A percentile compares a stretch with the other conserved stretches of the same genome.
These are phyloP conservation scores for Botrytis hyacinthi DNA, from an alignment of 2,329 filamentous ascomycete species.

Conservation along the genomic window DNA sequence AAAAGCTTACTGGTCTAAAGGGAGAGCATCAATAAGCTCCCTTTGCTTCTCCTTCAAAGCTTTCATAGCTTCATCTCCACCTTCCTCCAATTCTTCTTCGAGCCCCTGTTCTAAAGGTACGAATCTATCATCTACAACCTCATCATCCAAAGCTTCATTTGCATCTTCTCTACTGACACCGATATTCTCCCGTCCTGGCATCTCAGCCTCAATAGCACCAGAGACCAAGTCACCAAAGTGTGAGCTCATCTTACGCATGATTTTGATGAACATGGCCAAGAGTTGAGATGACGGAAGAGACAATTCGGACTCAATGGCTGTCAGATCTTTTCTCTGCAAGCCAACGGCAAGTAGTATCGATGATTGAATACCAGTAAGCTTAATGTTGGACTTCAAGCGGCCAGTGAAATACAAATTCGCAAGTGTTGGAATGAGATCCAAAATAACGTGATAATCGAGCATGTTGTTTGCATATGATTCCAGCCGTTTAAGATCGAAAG, in stretches of 20 bases:
- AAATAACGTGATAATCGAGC: constrained; percentile 95
- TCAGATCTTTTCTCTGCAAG: constrained; percentile 84
- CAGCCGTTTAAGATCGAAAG: constrained; percentile 91
- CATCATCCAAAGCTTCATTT: constrained; percentile 66
- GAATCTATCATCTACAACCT: constrained; percentile 63
- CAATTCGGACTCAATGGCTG: constrained; percentile 76
- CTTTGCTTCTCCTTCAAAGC: constrained; percentile 76
- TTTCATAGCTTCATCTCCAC: constrained; percentile 70
- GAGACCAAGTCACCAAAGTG: constrained; percentile 76
- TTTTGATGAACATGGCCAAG: constrained; percentile 96
- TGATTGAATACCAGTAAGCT: constrained; percentile 78
- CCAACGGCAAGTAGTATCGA: constrained; percentile 87
- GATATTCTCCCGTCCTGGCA: constrained; percentile 57
- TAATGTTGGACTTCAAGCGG: constrained; percentile 64
- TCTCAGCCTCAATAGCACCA: constrained; percentile 65
- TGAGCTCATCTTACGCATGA: constrained; percentile 79
- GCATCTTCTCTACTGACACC: constrained; percentile 60
- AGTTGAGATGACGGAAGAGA: constrained; percentile 73
- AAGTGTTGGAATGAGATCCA: constrained; percentile 84
- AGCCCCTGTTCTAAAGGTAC: constrained; percentile 68
- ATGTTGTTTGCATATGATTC: constrained; percentile 96
- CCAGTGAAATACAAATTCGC: constrained; percentile 83
- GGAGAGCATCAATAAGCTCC: constrained; percentile 85
- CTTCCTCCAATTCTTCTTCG: constrained; percentile 81
- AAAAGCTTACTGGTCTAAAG: constrained; percentile 73